Percentiles rank a stretch among this genome's conserved stretches.
These are phyloP conservation scores for Paramecium octaurelia DNA, from an alignment of 73 alveolate species.

Conservation along the genomic window DNA sequence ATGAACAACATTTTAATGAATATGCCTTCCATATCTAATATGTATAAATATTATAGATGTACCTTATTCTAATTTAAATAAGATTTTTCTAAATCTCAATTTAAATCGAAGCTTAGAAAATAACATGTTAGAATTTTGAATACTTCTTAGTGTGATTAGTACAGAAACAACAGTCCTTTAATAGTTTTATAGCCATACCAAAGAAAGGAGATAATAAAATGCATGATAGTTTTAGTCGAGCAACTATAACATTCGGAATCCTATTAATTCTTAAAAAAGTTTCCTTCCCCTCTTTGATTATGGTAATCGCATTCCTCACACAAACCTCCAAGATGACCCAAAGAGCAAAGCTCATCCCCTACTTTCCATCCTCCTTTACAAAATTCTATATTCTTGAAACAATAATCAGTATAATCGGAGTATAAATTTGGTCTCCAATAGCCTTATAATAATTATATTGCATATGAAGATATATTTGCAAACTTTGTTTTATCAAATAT, in stretches of 20 bases:
- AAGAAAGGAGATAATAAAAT: neutral
- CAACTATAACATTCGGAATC: neutral
- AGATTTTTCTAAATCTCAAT: neutral
- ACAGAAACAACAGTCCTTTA: neutral
- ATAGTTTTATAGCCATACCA: neutral
- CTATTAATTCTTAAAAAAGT: neutral
- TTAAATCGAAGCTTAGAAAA: neutral
- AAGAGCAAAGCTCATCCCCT: neutral
- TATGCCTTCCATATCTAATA: neutral
- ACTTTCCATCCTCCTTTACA: constrained; percentile 24
- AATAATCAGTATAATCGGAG: neutral
- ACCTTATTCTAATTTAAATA: neutral
- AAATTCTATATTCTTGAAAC: neutral
- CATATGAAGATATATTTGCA: neutral
- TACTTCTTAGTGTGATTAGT: neutral
- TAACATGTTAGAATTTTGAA: neutral
- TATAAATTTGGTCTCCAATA: neutral
- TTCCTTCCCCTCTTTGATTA: neutral
- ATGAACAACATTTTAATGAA: neutral
- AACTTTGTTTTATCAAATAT: neutral
- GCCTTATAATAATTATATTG: neutral
- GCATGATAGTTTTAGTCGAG: neutral
- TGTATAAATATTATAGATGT: neutral
- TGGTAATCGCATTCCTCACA: constrained; percentile 37
- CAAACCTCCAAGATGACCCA: constrained; percentile 44